Conservation (phyloP, 345 rosid genomes). For the Arabis hirsuta region DNA sequence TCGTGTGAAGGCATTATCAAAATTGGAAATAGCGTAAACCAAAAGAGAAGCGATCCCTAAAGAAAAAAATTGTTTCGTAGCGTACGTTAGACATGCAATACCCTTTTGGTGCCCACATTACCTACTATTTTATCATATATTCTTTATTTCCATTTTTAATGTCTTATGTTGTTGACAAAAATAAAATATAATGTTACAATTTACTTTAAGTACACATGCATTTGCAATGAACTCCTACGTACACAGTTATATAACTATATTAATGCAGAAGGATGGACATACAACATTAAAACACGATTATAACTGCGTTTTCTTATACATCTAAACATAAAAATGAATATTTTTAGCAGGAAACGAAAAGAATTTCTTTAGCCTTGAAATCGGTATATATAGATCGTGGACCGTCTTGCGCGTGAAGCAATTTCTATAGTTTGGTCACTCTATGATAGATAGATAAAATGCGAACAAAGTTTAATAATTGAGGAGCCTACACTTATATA, state of each 20-base stretch:
- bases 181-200: background rate
- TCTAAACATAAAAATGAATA: background rate
- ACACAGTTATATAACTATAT: background rate
- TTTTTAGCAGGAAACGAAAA: background rate
- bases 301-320: slow-evolving; percentile 4
- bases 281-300: background rate
- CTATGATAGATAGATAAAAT: slow-evolving; percentile 25
- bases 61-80: background rate
- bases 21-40: slow-evolving; percentile 27
- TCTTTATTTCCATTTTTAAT: slow-evolving; percentile 16
- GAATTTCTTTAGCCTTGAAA: background rate
- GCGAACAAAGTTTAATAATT: slow-evolving; percentile 31
- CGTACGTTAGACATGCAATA: slow-evolving; percentile 20
- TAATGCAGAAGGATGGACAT: background rate
- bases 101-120: slow-evolving; percentile 26
- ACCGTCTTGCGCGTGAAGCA: slow-evolving; percentile 37
- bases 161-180: background rate
- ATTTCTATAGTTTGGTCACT: slow-evolving; percentile 27
- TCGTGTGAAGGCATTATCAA: slow-evolving; percentile 36
- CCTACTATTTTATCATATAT: slow-evolving; percentile 13
- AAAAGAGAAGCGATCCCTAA: slow-evolving; percentile 32
- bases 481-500: slow-evolving; percentile 9
- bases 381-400: slow-evolving; percentile 24
- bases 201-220: slow-evolving; percentile 25
- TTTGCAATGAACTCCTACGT: slow-evolving; percentile 33